Conservation (phyloP, 345 rosid genomes). For the Euclidium syriacum region DNA sequence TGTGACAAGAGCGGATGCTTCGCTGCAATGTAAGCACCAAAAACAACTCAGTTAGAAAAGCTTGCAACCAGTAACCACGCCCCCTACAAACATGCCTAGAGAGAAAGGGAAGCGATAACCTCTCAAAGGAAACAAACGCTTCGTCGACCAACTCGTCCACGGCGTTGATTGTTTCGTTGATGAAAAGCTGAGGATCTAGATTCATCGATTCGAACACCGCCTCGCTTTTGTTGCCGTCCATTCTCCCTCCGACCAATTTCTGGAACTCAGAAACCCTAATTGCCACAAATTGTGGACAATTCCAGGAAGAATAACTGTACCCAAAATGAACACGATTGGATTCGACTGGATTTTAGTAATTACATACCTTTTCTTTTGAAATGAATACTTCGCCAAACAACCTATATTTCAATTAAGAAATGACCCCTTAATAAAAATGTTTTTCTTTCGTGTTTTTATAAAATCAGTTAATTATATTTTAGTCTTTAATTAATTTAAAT, state of each 20-base stretch:
- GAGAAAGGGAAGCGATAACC: conserved; percentile 25
- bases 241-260: conserved; percentile 3
- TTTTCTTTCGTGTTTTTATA: too few relatives aligned
- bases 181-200: conserved; percentile 64
- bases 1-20: conserved; percentile 47
- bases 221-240: conserved; percentile 75
- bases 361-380: too few relatives aligned
- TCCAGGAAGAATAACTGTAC: too few relatives aligned
- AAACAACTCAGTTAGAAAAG: not conserved
- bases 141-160: conserved; percentile 57
- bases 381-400: too few relatives aligned
- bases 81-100: not conserved
- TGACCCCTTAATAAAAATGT: too few relatives aligned
- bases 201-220: conserved; percentile 54
- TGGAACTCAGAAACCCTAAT: conserved; percentile 9
- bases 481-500: too few relatives aligned
- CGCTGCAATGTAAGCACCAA: conserved; percentile 34
- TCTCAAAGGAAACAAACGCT: conserved; percentile 55
- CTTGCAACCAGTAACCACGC: too few relatives aligned
- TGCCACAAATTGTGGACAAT: not conserved
- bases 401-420: too few relatives aligned
- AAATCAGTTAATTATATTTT: too few relatives aligned
- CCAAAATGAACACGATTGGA: too few relatives aligned
- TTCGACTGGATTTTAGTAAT: too few relatives aligned
- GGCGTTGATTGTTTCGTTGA: conserved; percentile 68